Percentiles rank a stretch among this genome's conserved stretches.
Evolutionary conservation across 2,329 filamentous ascomycete genomes (phyloP).

Genomic region (Neofusicoccum umdonicola): DNA sequence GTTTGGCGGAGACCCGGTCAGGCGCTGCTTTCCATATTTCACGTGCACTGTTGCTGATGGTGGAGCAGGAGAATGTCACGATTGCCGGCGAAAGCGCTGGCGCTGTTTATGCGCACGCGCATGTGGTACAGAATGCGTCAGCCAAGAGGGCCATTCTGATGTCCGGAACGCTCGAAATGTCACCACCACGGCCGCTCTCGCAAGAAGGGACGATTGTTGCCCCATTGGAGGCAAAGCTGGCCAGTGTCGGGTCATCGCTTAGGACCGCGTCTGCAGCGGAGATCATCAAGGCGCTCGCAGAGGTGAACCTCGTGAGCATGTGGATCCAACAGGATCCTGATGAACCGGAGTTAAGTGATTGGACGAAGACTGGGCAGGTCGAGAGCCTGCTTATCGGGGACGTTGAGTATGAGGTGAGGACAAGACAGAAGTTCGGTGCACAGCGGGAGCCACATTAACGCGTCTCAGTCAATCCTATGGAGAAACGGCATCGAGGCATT

Average conservation of each 20-base stretch:
- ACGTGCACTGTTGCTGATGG: not conserved
- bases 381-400: constrained; percentile 45
- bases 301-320: constrained; percentile 41
- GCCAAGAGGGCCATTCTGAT: constrained; percentile 38
- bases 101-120: constrained; percentile 46
- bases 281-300: constrained; percentile 36
- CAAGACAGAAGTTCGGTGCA: not conserved
- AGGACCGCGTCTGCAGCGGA: constrained; percentile 31
- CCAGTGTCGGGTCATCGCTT: constrained; percentile 13
- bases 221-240: constrained; percentile 23
- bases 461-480: constrained; percentile 44
- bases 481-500: constrained; percentile 42
- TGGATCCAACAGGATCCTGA: constrained; percentile 42
- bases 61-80: constrained; percentile 38
- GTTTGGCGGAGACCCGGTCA: constrained; percentile 31
- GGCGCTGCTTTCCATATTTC: not conserved
- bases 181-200: constrained; percentile 40
- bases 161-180: constrained; percentile 45
- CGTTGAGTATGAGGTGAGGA: constrained; percentile 36
- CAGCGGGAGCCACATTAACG: not conserved
- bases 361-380: constrained; percentile 37
- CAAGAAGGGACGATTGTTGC: constrained; percentile 33
- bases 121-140: constrained; percentile 33
- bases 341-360: constrained; percentile 30
- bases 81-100: constrained; percentile 49